Evolutionary conservation across 1,284 basidiomycete species (phyloP), one percentile per base, ranked within the genome.

Genomic region (Vanrija sp.): DNA sequence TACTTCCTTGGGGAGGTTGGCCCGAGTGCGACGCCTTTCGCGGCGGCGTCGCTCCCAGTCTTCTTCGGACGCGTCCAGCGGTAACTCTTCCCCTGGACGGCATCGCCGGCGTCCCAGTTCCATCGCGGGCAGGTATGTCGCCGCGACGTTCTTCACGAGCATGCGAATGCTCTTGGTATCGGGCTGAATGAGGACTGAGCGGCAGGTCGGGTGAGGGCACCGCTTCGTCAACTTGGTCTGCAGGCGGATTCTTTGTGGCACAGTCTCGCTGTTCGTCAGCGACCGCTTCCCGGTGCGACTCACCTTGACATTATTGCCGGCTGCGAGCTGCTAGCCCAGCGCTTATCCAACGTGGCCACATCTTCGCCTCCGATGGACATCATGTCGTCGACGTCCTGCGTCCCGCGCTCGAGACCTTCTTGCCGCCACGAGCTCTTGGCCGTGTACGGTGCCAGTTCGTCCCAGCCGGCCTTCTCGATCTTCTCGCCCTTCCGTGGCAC

Each of bases 121-220:
- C 39, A 97, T 87, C 3, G 87, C 83, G 0, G 95, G 96, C 16
- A 99, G 80, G 74, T 97, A 98, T 73, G 89, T 94, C 23, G 86
- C 83, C 0, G 95, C 96, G 44, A 95, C 88, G 44, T 97, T 85
- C 73, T 96, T 97, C 77, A 98, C 98, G 77, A 98, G 98, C 83
- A 88, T 97, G 6, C 89, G 84, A 31, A 89, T 87, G 6, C 89
- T 90, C 73, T 98, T 98, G 66, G 93, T 88, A 72, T 99, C 96
- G 1, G 96, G 96, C 69, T 97, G 96, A 76, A 98, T 95, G 56
- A 98, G 83, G 63, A 98, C 95, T 75, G 98, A 95, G 15, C 89
- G 85, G 72, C 96, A 99, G 3, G 82, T 82, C 3, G 69, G 61
- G 25, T 68, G 59, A 6, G 91, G 86, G 77, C 96, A 99, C 6